A percentile compares a stretch with the other conserved stretches of the same genome.
Evolutionary conservation across 1,284 basidiomycete species (phyloP).

Genomic region (Fistulina hepatica): DNA sequence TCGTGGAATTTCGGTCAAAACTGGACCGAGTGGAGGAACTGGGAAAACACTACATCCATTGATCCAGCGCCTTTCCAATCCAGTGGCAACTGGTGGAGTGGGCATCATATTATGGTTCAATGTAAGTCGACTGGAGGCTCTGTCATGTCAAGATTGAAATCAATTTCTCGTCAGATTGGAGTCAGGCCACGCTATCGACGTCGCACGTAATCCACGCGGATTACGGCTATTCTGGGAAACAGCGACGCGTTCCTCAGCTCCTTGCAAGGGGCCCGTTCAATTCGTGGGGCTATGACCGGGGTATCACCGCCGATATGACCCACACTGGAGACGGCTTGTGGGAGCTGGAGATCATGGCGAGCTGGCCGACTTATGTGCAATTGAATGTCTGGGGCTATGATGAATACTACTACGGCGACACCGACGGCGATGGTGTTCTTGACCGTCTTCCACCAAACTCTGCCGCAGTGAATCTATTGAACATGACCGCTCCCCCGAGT

Average conservation of each 20-base stretch:
- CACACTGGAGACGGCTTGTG: slow-evolving; percentile 53
- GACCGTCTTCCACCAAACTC: slow-evolving; percentile 86
- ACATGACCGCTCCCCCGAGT: slow-evolving; percentile 74
- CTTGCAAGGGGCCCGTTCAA: slow-evolving; percentile 83
- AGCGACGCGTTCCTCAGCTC: slow-evolving; percentile 76
- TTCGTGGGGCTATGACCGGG: slow-evolving; percentile 81
- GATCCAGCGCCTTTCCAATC: slow-evolving; percentile 43
- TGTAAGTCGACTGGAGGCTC: too few species aligned
- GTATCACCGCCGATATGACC: slow-evolving; percentile 57
- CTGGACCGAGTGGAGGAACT: slow-evolving; percentile 71
- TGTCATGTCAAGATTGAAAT: too few species aligned
- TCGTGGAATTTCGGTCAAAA: slow-evolving; percentile 78
- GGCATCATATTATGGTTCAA: slow-evolving; percentile 79
- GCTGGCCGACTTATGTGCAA: slow-evolving; percentile 82
- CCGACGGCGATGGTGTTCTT: slow-evolving; percentile 75
- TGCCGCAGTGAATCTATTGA: slow-evolving; percentile 75
- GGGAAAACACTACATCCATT: slow-evolving; percentile 64
- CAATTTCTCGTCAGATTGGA: slow-evolving; percentile 51
- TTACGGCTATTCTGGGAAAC: slow-evolving; percentile 38
- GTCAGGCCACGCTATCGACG: slow-evolving; percentile 48
- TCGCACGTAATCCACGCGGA: slow-evolving; percentile 72
- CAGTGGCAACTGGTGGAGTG: slow-evolving; percentile 63
- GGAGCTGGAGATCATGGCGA: slow-evolving; percentile 76
- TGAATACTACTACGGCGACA: slow-evolving; percentile 84
- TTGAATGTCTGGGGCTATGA: slow-evolving; percentile 83